Conservation (phyloP, 1,284 basidiomycete genomes). For the Marasmius fiardii region DNA sequence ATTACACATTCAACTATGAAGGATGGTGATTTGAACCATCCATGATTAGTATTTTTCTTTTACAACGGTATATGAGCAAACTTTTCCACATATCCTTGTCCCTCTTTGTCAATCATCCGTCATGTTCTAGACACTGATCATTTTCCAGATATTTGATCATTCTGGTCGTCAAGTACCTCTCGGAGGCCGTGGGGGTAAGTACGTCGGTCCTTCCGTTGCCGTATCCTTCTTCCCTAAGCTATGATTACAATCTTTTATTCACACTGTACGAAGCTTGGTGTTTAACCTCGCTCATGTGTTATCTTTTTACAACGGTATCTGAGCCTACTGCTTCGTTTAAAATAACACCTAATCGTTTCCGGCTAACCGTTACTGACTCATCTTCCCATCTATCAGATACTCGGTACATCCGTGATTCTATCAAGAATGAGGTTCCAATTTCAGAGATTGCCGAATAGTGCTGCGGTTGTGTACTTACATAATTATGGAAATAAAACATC, state of each 20-base stretch:
- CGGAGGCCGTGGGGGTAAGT: neutral
- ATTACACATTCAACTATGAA: slow-evolving; percentile 42
- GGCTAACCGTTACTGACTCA: slow-evolving; percentile 6
- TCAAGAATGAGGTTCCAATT: neutral
- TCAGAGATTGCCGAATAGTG: neutral
- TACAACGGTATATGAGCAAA: slow-evolving; percentile 64
- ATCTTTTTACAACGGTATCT: slow-evolving; percentile 59
- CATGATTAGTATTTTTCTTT: slow-evolving; percentile 31
- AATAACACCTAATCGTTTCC: slow-evolving; percentile 9
- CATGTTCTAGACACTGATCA: neutral
- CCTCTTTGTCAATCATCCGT: slow-evolving; percentile 2
- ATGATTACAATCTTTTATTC: slow-evolving; percentile 44
- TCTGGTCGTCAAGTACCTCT: neutral
- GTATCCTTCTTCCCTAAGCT: slow-evolving; percentile 15
- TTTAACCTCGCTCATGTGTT: slow-evolving; percentile 31
- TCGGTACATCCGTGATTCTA: neutral
- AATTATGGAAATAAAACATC: neutral
- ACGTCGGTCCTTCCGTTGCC: neutral
- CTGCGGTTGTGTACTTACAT: neutral
- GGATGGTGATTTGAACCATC: slow-evolving; percentile 21
- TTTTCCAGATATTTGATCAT: neutral
- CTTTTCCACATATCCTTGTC: slow-evolving; percentile 12
- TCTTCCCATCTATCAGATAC: neutral
- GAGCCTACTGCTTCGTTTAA: slow-evolving; percentile 34
- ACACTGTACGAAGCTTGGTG: slow-evolving; percentile 45